Percentiles rank a stretch among this genome's conserved stretches.
phyloP scores from a whole-genome alignment of 2,329 filamentous ascomycete genomes.

The Botryotinia convoluta region DNA sequence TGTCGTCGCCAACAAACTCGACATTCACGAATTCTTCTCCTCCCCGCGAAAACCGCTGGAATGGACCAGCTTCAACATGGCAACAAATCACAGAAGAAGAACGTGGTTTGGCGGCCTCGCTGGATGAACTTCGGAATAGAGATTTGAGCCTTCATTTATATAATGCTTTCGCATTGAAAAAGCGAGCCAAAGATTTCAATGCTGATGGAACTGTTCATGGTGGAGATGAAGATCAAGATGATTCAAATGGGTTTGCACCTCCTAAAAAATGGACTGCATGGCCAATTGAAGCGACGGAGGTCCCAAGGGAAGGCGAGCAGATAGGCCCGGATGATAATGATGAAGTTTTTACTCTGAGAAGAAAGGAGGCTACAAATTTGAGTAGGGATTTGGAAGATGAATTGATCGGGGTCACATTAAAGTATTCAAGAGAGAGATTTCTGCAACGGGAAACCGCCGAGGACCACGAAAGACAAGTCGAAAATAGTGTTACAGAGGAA shows the following conservation, averaged over 20 bases:
- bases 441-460: conserved; percentile 36
- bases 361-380: conserved; percentile 45
- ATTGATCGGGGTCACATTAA: conserved; percentile 63
- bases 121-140: conserved; percentile 60
- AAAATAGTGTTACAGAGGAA: conserved; percentile 25
- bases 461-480: conserved; percentile 18
- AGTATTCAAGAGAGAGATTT: conserved; percentile 66
- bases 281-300: conserved; percentile 64
- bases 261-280: conserved; percentile 76
- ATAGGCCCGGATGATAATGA: conserved; percentile 47
- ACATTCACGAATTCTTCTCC: conserved; percentile 9
- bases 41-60: conserved; percentile 68
- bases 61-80: conserved; percentile 68
- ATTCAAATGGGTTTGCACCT: conserved; percentile 45
- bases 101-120: conserved; percentile 57
- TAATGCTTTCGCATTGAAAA: conserved; percentile 70
- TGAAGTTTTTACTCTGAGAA: conserved; percentile 52
- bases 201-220: conserved; percentile 26
- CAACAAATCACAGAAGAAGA: conserved; percentile 58
- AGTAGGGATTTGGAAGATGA: conserved; percentile 67
- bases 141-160: conserved; percentile 77
- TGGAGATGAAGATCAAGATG: conserved; percentile 33
- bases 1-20: conserved; percentile 16
- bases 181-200: conserved; percentile 37
- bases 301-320: conserved; percentile 58